Conservation (phyloP, 768 basidiomycete species). For the Clathrus columnatus region DNA sequence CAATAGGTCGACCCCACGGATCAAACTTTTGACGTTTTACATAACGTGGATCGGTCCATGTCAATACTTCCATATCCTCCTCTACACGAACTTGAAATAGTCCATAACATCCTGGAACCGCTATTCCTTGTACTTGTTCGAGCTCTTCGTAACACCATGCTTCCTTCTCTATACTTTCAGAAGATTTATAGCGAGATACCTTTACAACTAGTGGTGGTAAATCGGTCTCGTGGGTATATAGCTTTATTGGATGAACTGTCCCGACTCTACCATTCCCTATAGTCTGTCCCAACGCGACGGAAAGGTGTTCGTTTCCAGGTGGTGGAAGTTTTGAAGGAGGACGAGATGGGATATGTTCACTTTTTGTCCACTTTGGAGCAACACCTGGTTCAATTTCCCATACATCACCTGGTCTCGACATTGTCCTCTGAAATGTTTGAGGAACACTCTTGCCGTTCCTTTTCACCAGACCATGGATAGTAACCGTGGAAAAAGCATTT, state of each 20-base stretch:
- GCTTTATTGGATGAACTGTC: too few relatives aligned
- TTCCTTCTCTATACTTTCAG: neutral
- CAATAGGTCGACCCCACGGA: too few relatives aligned
- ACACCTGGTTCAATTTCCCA: neutral
- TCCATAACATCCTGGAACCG: constrained; percentile 5
- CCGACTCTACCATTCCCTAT: neutral
- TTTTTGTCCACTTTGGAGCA: neutral
- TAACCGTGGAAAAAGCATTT: neutral
- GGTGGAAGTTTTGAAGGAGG: neutral
- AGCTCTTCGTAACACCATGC: constrained; percentile 11
- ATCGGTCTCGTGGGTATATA: too few relatives aligned
- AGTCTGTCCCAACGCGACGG: neutral
- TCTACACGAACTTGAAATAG: neutral
- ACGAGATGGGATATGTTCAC: neutral
- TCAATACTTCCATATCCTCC: too few relatives aligned
- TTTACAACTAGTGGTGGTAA: neutral
- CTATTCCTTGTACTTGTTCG: constrained; percentile 4
- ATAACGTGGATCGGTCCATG: too few relatives aligned
- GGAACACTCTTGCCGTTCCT: neutral
- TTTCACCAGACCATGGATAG: neutral
- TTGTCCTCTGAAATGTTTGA: neutral
- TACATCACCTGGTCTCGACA: neutral
- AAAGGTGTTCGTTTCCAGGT: neutral
- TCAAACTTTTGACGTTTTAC: too few relatives aligned
- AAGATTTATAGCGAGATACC: neutral